Evolutionary conservation across 352 stramenopile genomes (phyloP), one percentile per base, ranked within the genome.

Genomic region (Lagenidium giganteum): DNA sequence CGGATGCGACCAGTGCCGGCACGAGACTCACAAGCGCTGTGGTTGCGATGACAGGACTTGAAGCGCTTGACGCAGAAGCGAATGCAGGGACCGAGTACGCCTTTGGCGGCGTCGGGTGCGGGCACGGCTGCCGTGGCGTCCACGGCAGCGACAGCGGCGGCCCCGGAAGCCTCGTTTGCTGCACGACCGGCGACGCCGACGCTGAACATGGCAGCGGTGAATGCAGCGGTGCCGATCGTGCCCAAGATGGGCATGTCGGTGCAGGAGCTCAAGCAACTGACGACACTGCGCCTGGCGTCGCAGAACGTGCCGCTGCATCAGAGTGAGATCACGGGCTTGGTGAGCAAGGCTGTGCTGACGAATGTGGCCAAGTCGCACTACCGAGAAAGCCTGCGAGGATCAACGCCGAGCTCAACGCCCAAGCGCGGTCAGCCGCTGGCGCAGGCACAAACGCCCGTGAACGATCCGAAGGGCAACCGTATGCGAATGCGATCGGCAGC

Each of bases 221-320:
- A 79, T 26, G 50, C 55, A 8, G 48, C 61, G 3, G 42, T 50
- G 17, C 60, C 75, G 2, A 59, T 82, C 13, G 51, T 78, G 8
- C 79, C 79, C 3, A 92, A 92, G 57, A 85, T 71, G 0, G 80
- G 80, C 22, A 93, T 93, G 80, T 83, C 80, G 3, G 80, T 93
- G 24, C 80, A 93, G 48, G 80, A 93, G 47, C 64, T 93, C 20
- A 93, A 93, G 60, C 80, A 93, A 43, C 61, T 93, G 9, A 93
- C 80, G 41, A 80, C 70, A 43, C 48, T 93, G 44, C 77, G 80
- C 2, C 67, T 93, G 28, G 77, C 77, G 34, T 86, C 74, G 17
- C 77, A 89, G 50, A 85, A 72, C 34, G 67, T 65, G 8, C 69
- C 77, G 21, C 38, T 67, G 24, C 71, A 80, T 36, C 71, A 82